Evolutionary conservation across 2,329 filamentous ascomycete species (phyloP).

Genomic region (Xylaria sp.): DNA sequence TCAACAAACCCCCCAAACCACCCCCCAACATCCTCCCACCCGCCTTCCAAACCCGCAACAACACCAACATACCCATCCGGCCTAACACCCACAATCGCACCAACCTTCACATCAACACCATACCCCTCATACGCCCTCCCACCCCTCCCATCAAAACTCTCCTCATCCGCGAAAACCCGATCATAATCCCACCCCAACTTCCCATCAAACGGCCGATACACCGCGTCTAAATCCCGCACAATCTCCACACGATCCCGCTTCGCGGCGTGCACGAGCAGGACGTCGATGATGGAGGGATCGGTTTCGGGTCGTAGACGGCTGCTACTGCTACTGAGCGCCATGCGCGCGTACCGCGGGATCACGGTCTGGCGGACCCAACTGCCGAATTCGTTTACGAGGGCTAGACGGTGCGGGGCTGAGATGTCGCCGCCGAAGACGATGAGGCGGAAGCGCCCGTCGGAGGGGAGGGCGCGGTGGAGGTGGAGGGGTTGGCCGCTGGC

Average conservation of each 20-base stretch:
- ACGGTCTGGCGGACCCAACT: constrained; percentile 37
- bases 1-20: constrained; percentile 23
- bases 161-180: constrained; percentile 52
- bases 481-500: constrained; percentile 51
- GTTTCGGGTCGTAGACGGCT: constrained; percentile 33
- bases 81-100: constrained; percentile 54
- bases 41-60: constrained; percentile 31
- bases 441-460: constrained; percentile 54
- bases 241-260: constrained; percentile 45
- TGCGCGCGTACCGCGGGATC: constrained; percentile 35
- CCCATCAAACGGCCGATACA: constrained; percentile 43
- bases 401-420: constrained; percentile 35
- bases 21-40: constrained; percentile 21
- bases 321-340: constrained; percentile 17
- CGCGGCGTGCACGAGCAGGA: constrained; percentile 56
- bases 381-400: constrained; percentile 40
- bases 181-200: constrained; percentile 50
- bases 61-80: constrained; percentile 63
- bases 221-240: constrained; percentile 44
- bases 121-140: constrained; percentile 51
- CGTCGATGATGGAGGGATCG: constrained; percentile 45
- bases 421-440: constrained; percentile 60
- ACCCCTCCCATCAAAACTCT: constrained; percentile 48
- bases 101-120: constrained; percentile 49
- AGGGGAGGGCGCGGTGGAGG: constrained; percentile 50